Conservation (phyloP, 2,329 filamentous ascomycete genomes). For the Aspergillus texensis region DNA sequence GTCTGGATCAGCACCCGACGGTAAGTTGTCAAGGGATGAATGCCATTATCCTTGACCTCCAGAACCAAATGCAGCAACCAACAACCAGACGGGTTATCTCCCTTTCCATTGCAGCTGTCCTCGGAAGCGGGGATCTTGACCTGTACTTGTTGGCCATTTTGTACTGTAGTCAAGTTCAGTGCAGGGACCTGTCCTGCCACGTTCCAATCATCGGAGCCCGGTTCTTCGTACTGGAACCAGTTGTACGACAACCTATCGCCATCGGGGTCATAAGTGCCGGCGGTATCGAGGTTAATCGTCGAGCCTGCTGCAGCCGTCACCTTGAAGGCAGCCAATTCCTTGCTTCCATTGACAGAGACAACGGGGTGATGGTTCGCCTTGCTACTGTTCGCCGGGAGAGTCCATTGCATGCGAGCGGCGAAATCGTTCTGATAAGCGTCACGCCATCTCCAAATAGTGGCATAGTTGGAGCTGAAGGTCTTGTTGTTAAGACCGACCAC, state of each 20-base stretch:
- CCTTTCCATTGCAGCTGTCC: background rate
- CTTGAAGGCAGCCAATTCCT: background rate
- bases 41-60: background rate
- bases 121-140: background rate
- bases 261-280: conserved; percentile 6
- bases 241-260: conserved; percentile 1
- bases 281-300: background rate
- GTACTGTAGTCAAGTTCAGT: background rate
- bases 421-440: conserved; percentile 56
- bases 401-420: conserved; percentile 54
- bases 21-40: background rate
- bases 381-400: conserved; percentile 26
- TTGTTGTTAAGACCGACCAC: conserved; percentile 37
- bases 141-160: background rate
- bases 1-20: background rate
- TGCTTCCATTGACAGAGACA: conserved; percentile 20
- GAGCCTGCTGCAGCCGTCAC: background rate
- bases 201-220: background rate
- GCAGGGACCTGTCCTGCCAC: background rate
- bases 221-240: conserved; percentile 11
- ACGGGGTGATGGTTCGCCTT: conserved; percentile 28
- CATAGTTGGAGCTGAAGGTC: conserved; percentile 44
- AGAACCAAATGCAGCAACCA: background rate
- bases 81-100: background rate
- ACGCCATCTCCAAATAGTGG: conserved; percentile 57